Base-by-base conservation (phyloP, 805 yeast species). In the Starmerella riodocensis region DNA sequence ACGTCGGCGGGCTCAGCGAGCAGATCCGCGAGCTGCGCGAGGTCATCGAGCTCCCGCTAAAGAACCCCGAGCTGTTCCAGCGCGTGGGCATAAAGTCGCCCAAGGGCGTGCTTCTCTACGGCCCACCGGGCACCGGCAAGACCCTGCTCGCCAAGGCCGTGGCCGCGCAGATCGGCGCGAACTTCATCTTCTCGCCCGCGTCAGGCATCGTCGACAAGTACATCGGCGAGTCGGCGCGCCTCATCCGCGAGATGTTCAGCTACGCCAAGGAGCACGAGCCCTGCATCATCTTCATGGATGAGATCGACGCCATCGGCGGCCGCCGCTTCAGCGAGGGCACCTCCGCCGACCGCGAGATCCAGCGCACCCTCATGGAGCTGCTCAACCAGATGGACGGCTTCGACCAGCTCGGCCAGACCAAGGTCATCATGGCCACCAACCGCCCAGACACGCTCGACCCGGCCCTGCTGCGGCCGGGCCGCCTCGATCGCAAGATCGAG, bases 21-120 rank as follows among this genome's bases (percentile, higher is more conserved):
- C 98, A 91, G 62, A 85, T 91, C 52, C 72, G 97, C 54, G 97
- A 91, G 64, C 71, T 91, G 52, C 76, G 98, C 60, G 98, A 91
- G 65, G 98, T 91, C 41, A 91, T 91, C 58, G 98, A 91, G 63
- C 67, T 91, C 54, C 98, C 98, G 2, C 71, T 91, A 56, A 91
- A 91, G 62, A 91, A 91, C 60, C 98, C 98, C 2, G 98, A 91
- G 63, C 70, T 91, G 53, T 91, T 91, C 61, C 67, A 81, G 46
- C 76, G 98, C 59, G 95, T 91, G 25, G 98, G 98, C 35, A 91
- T 91, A 61, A 85, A 85, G 58, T 94, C 96, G n/a, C 98, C 98
- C 42, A 91, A 91, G 62, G 98, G 97, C 60, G 97, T 88, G 21
- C 66, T 91, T 46, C 69, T 91, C 37, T 91, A 91, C 57, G 98